phyloP scores from a whole-genome alignment of 192 early-diverging fungal species.

The Lunasporangiospora selenospora region DNA sequence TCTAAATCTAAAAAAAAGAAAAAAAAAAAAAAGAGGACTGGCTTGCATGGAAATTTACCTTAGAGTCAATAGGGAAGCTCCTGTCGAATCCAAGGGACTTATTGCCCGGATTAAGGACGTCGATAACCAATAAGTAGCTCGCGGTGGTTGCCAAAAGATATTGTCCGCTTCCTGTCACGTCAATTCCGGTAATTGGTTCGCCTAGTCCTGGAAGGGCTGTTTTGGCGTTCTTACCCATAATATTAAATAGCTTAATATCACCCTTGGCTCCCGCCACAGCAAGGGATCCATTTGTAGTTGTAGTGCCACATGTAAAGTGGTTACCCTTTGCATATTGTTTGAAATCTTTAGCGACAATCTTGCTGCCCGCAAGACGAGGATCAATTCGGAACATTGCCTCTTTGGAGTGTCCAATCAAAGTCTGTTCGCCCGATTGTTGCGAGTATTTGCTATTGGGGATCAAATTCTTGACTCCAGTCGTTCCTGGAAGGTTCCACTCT shows the following conservation, averaged over 20 bases:
- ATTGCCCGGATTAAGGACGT: constrained; percentile 51
- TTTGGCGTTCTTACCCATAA: constrained; percentile 76
- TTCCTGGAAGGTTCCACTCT: constrained; percentile 84
- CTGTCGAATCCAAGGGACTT: constrained; percentile 70
- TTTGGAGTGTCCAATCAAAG: constrained; percentile 78
- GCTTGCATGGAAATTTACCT: no score
- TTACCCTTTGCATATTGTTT: constrained; percentile 70
- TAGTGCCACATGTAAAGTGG: constrained; percentile 71
- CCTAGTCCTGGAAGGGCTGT: constrained; percentile 79
- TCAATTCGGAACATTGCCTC: constrained; percentile 87
- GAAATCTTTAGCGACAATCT: constrained; percentile 70
- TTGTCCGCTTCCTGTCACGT: constrained; percentile 80
- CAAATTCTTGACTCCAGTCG: constrained; percentile 64
- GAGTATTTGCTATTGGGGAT: constrained; percentile 75
- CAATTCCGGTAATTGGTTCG: constrained; percentile 84
- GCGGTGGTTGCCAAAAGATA: constrained; percentile 85
- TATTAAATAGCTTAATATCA: constrained; percentile 84
- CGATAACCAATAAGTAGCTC: constrained; percentile 78
- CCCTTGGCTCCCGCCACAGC: constrained; percentile 83
- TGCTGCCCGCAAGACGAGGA: constrained; percentile 71
- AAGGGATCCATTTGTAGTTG: constrained; percentile 75
- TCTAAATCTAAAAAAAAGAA: no score
- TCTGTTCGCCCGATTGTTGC: constrained; percentile 70
- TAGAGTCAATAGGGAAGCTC: constrained; percentile 60
- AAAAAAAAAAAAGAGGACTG: no score